Conservation (phyloP, 2,329 filamentous ascomycete species). For the Bisporella sp. region DNA sequence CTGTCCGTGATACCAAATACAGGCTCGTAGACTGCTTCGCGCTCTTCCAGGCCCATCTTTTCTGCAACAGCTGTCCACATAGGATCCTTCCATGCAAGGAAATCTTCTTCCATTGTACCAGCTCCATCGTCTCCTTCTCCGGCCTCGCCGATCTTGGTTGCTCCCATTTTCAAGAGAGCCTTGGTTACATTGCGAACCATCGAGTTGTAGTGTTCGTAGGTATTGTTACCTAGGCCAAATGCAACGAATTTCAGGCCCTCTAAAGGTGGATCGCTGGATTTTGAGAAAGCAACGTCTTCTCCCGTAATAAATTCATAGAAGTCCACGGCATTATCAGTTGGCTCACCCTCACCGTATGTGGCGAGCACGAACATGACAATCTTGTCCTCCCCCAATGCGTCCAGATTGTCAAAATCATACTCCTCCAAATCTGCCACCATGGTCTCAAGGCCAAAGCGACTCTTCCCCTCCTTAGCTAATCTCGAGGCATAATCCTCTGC, state of each 20-base stretch:
- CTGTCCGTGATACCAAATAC: slow-evolving; percentile 78
- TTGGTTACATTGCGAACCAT: slow-evolving; percentile 93
- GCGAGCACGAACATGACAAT: slow-evolving; percentile 91
- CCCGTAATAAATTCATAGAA: slow-evolving; percentile 93
- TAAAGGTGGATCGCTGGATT: slow-evolving; percentile 66
- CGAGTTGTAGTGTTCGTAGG: slow-evolving; percentile 98
- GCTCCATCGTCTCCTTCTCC: slow-evolving; percentile 97
- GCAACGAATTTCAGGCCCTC: slow-evolving; percentile 84
- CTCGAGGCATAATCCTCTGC: slow-evolving; percentile 97
- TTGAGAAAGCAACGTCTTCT: slow-evolving; percentile 76
- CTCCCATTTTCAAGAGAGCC: slow-evolving; percentile 74
- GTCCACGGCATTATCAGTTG: slow-evolving; percentile 96
- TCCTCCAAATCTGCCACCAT: slow-evolving; percentile 98
- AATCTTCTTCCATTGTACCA: slow-evolving; percentile 99
- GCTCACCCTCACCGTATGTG: slow-evolving; percentile 97
- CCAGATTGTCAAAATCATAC: slow-evolving; percentile 93
- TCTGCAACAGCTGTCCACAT: slow-evolving; percentile 89
- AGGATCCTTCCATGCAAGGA: slow-evolving; percentile 96
- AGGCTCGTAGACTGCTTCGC: slow-evolving; percentile 92
- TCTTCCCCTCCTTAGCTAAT: slow-evolving; percentile 94
- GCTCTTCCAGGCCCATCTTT: slow-evolving; percentile 85
- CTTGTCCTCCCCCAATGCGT: slow-evolving; percentile 83
- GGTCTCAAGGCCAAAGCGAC: slow-evolving; percentile 90
- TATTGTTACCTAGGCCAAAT: slow-evolving; percentile 97
- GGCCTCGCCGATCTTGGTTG: slow-evolving; percentile 73